Evolutionary conservation across 1,284 basidiomycete genomes (phyloP).

Genomic region (Coriolopsis trogii): DNA sequence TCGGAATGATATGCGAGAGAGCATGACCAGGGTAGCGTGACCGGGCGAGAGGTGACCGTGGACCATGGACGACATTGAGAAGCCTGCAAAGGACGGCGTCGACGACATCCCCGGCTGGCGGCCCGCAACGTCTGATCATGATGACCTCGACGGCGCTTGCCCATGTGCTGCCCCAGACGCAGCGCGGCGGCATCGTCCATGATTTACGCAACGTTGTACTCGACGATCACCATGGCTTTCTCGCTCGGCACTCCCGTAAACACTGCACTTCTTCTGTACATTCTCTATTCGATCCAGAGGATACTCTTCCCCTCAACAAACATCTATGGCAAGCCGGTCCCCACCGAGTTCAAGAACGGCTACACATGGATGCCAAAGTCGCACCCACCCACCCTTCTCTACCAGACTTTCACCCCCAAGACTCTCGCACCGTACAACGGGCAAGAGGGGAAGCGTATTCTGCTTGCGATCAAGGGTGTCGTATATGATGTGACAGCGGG

Average conservation of each 20-base stretch:
- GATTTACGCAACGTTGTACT: neutral
- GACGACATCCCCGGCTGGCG: neutral
- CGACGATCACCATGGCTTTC: conserved; percentile 32
- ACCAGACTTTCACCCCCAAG: conserved; percentile 76
- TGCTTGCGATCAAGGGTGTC: conserved; percentile 84
- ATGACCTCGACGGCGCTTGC: conserved; percentile 5
- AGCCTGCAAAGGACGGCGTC: too few species aligned
- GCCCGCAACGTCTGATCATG: conserved; percentile 1
- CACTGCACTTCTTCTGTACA: conserved; percentile 75
- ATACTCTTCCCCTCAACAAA: conserved; percentile 73
- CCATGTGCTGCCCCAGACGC: neutral
- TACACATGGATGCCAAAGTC: conserved; percentile 88
- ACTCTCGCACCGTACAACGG: conserved; percentile 75
- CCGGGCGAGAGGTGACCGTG: neutral
- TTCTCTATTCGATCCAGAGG: conserved; percentile 75
- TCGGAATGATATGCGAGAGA: neutral
- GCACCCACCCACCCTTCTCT: conserved; percentile 78
- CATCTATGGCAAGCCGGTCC: conserved; percentile 49
- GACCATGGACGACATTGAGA: too few species aligned
- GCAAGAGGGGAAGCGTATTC: conserved; percentile 67
- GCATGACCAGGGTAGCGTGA: conserved; percentile 22
- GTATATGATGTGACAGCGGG: conserved; percentile 94
- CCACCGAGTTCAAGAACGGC: conserved; percentile 72
- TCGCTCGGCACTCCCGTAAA: conserved; percentile 72
- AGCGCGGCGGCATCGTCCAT: neutral